These are phyloP conservation scores for Exophiala lecanii-corni DNA, from an alignment of 2,329 filamentous ascomycete species.

Conservation along the genomic window DNA sequence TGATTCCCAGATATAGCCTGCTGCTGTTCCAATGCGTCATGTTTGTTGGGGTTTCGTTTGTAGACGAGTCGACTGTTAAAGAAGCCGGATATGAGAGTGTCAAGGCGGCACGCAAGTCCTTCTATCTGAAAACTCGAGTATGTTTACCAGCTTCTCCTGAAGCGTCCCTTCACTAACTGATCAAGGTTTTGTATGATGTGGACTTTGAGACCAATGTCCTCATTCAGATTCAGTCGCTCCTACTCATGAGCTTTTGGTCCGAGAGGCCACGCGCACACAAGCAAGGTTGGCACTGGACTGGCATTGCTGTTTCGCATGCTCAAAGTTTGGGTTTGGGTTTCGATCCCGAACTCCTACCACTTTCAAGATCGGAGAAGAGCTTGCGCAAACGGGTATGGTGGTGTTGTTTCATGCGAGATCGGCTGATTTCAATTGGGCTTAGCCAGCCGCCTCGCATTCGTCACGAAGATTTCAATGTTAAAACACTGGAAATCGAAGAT, in stretches of 20 bases:
- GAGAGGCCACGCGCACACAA: conserved; percentile 94
- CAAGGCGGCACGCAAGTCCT: conserved; percentile 2
- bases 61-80: conserved; percentile 83
- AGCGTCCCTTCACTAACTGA: not conserved
- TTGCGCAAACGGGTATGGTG: conserved; percentile 96
- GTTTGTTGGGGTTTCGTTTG: conserved; percentile 84
- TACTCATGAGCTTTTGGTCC: conserved; percentile 95
- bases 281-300: conserved; percentile 95
- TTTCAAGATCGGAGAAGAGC: conserved; percentile 67
- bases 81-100: conserved; percentile 69
- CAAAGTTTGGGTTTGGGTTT: conserved; percentile 69
- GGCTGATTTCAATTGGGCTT: conserved; percentile 68
- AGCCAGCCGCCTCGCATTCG: conserved; percentile 83
- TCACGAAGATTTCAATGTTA: conserved; percentile 51
- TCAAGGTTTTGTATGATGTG: conserved; percentile 72
- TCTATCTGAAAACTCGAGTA: conserved; percentile 38
- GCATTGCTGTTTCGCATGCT: conserved; percentile 85
- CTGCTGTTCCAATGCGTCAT: conserved; percentile 89
- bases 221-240: conserved; percentile 76
- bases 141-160: conserved; percentile 26
- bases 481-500: conserved; percentile 6
- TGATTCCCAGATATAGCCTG: conserved; percentile 56
- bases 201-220: conserved; percentile 89
- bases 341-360: conserved; percentile 54
- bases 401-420: conserved; percentile 92